Percentiles rank a stretch among this genome's conserved stretches.
Evolutionary conservation across 257 asterid species (phyloP).

Genomic region (Handroanthus guayacan): DNA sequence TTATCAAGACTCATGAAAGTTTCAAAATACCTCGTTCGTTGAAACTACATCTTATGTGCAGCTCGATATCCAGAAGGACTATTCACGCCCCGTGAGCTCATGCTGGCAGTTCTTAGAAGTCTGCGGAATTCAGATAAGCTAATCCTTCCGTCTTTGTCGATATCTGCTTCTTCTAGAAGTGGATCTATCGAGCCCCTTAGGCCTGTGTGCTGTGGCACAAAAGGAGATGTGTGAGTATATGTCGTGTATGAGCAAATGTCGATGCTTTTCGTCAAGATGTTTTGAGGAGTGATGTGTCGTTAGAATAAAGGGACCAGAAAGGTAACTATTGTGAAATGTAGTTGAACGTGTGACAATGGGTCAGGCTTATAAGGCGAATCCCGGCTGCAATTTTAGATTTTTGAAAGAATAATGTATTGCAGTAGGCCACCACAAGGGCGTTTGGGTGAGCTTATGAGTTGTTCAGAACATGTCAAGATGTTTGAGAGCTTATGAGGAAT

Average conservation of each 20-base stretch:
- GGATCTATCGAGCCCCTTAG: slow-evolving; percentile 87
- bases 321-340: too few species aligned
- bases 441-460: too few species aligned
- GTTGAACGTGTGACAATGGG: too few species aligned
- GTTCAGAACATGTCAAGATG: too few species aligned
- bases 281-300: background rate
- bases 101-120: slow-evolving; percentile 91
- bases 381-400: too few species aligned
- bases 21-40: slow-evolving; percentile 14
- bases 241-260: background rate
- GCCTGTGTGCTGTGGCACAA: slow-evolving; percentile 72
- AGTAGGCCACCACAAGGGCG: too few species aligned
- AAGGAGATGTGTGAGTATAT: background rate
- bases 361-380: too few species aligned
- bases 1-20: slow-evolving; percentile 24
- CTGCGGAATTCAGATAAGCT: slow-evolving; percentile 93
- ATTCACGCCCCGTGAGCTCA: slow-evolving; percentile 61
- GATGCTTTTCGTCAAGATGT: background rate
- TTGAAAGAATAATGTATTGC: too few species aligned
- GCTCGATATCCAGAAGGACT: slow-evolving; percentile 52
- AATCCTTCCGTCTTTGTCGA: slow-evolving; percentile 93
- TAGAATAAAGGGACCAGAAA: too few species aligned
- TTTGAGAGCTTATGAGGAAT: too few species aligned
- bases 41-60: slow-evolving; percentile 38
- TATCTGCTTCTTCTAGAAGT: slow-evolving; percentile 92